phyloP scores from a whole-genome alignment of 805 yeast species.

The Metschnikowia aberdeeniae region DNA sequence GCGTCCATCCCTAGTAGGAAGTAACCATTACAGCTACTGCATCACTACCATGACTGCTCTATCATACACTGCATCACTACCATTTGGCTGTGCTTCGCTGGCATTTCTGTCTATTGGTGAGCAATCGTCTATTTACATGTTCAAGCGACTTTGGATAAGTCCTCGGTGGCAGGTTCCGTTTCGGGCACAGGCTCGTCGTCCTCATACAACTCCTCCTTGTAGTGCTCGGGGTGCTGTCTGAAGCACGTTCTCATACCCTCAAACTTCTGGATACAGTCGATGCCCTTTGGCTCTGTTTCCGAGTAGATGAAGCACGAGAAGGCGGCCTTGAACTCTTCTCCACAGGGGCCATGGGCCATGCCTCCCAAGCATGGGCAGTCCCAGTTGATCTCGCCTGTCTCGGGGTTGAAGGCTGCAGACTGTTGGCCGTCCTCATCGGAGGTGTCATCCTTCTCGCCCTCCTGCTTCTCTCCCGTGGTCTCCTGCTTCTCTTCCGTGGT shows the following conservation, averaged over 20 bases:
- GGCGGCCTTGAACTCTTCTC: conserved; percentile 90
- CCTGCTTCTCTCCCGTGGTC: neutral
- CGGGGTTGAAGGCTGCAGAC: conserved; percentile 84
- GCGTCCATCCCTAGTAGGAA: no score
- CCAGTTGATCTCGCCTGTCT: conserved; percentile 99
- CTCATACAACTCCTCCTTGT: conserved; percentile 85
- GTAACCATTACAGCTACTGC: no score
- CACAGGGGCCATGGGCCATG: conserved; percentile 98
- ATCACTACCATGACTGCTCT: no score
- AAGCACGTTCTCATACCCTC: conserved; percentile 91
- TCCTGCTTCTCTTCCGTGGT: neutral
- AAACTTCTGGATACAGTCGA: conserved; percentile 89
- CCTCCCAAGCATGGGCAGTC: conserved; percentile 99
- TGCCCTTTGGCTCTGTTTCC: conserved; percentile 92
- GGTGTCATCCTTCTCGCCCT: neutral
- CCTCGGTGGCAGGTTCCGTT: conserved; percentile 9
- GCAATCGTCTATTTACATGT: conserved; percentile 2
- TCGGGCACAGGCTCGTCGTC: conserved; percentile 48
- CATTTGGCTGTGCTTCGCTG: no score
- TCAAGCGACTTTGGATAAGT: conserved; percentile 11
- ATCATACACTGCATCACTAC: no score
- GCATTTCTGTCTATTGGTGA: no score
- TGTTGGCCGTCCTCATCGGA: conserved; percentile 33
- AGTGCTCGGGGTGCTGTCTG: conserved; percentile 87
- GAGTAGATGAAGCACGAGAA: conserved; percentile 94